phyloP scores from a whole-genome alignment of 108 stramenopile genomes.

The Fragilariopsis cylindrus region DNA sequence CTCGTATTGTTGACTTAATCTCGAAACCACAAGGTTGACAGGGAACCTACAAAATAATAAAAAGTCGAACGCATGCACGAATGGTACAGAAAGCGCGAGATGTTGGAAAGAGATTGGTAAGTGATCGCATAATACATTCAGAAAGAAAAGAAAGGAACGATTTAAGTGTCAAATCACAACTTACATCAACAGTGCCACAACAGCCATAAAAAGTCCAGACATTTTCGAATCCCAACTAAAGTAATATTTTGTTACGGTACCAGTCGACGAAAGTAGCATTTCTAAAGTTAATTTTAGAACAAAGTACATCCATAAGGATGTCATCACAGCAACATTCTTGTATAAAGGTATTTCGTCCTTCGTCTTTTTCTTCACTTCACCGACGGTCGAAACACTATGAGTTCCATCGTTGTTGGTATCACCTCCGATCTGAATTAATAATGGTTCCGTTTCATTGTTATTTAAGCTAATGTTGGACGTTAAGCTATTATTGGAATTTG shows the following conservation, averaged over 20 bases:
- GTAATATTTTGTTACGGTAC: conserved; percentile 50
- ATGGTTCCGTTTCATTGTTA: neutral
- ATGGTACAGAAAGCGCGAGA: no score
- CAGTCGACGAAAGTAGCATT: conserved; percentile 48
- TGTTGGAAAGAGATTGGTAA: no score
- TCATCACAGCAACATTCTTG: conserved; percentile 60
- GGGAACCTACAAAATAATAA: conserved; percentile 35
- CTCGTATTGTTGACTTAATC: conserved; percentile 42
- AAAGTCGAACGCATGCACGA: no score
- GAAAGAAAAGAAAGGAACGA: neutral
- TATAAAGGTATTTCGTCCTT: conserved; percentile 26
- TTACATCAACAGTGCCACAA: conserved; percentile 55
- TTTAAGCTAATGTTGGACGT: neutral
- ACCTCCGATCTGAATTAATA: neutral
- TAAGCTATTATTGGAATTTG: neutral
- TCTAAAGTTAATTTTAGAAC: conserved; percentile 69
- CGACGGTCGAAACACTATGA: neutral
- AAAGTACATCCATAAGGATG: conserved; percentile 59
- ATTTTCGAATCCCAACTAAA: conserved; percentile 53
- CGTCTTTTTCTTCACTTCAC: neutral
- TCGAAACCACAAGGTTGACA: conserved; percentile 57
- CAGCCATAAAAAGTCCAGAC: conserved; percentile 48
- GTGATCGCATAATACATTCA: neutral
- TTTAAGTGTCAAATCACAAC: neutral
- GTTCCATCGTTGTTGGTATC: neutral